Conservation (phyloP, 257 asterid genomes). For the Galeopsis tetrahit region DNA sequence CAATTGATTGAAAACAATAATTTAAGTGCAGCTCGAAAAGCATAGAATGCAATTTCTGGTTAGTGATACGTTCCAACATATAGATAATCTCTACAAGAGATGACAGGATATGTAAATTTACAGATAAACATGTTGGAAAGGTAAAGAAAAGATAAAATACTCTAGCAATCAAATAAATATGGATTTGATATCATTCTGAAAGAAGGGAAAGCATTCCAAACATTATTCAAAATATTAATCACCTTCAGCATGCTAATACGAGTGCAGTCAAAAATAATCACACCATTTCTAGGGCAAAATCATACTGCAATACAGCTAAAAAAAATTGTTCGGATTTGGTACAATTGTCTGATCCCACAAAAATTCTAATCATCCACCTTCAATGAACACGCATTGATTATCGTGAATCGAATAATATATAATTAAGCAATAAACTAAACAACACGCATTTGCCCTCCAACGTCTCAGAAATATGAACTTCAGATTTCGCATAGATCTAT, state of each 20-base stretch:
- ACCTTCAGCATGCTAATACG: conserved; percentile 7
- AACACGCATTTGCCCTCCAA: too few species aligned
- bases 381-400: not conserved
- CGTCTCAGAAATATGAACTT: conserved; percentile 6
- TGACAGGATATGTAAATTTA: not conserved
- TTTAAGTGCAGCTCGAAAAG: not conserved
- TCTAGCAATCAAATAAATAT: conserved; percentile 2
- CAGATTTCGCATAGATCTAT: conserved; percentile 25
- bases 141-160: not conserved
- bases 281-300: not conserved
- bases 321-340: not conserved
- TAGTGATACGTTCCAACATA: not conserved
- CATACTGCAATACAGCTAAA: not conserved
- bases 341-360: conserved; percentile 7
- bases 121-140: conserved; percentile 9
- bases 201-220: not conserved
- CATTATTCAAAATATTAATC: not conserved
- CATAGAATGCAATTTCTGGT: conserved; percentile 2
- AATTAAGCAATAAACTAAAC: not conserved
- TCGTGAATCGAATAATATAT: not conserved
- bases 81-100: conserved; percentile 6
- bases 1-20: conserved; percentile 11
- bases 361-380: not conserved
- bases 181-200: not conserved
- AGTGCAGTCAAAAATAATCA: conserved; percentile 8